These are phyloP conservation scores for Rhizophora mangle DNA, from an alignment of 345 rosid genomes.

Conservation along the genomic window DNA sequence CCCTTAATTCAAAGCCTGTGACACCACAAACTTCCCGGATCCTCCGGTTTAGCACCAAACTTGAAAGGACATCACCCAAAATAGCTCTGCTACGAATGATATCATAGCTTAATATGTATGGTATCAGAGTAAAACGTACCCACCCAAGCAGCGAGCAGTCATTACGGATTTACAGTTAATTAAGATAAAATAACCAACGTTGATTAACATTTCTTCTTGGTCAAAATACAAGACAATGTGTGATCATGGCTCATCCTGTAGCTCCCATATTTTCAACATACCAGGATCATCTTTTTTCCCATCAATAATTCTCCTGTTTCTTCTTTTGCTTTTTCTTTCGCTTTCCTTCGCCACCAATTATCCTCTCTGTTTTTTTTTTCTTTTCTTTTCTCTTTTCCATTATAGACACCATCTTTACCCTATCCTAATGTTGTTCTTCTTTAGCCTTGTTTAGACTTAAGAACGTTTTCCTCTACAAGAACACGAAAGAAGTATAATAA, in stretches of 20 bases:
- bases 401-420: neutral
- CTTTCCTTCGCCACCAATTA: conserved; percentile 3
- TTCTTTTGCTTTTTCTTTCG: conserved; percentile 13
- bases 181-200: neutral
- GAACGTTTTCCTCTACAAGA: neutral
- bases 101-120: too few species aligned
- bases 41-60: too few species aligned
- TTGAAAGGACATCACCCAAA: too few species aligned
- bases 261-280: neutral
- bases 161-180: too few species aligned
- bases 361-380: conserved; percentile 6
- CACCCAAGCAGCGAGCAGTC: too few species aligned
- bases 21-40: too few species aligned
- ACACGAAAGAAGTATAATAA: neutral
- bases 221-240: neutral
- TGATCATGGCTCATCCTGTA: neutral
- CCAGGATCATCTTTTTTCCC: neutral
- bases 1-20: too few species aligned
- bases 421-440: conserved; percentile 10
- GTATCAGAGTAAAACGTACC: too few species aligned
- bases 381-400: too few species aligned
- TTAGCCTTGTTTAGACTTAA: neutral
- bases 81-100: too few species aligned
- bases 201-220: neutral
- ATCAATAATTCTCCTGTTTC: neutral